Evolutionary conservation across 306 rosid species (phyloP), one percentile per base, ranked within the genome.

Genomic region (Dalbergia cultrata): DNA sequence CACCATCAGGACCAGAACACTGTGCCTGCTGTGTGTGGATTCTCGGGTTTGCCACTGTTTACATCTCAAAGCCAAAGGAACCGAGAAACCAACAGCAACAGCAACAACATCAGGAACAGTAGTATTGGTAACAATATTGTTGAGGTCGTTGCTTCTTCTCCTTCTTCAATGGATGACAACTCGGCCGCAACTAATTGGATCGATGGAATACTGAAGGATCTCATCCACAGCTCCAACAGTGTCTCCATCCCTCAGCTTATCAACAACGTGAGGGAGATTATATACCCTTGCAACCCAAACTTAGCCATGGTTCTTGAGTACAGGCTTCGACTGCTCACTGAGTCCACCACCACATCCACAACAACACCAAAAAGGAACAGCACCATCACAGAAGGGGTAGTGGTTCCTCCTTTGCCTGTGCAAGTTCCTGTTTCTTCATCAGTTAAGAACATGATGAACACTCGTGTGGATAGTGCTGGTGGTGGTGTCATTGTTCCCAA

Each of bases 191-290:
- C 94, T n/a, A 72, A 65, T 17, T 95, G 99, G 99, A 89, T 95
- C 79, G 99, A 95, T 72, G 92, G 94, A 6, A 89, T 91, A 77
- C 80, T 93, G 19, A 95, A 93, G 80, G 99, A 95, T 79, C 97
- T 95, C 9, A 89, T 95, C 77, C 89, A 93, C 82, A 91, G 87
- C 84, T 91, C 97, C 44, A 85, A 90, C 59, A 81, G 76, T 47
- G 93, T 93, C 54, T 95, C 99, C 14, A 91, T 95, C 52, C 97
- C 95, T 50, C 99, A 95, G 62, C 97, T 95, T 9, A 95, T 95
- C 70, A 93, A 87, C 70, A 95, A 93, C 90, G 99, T 95, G 8
- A 82, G 87, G 79, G 99, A 95, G 83, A 91, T 95, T 5, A 95
- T 95, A 47, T 92, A 83, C 73, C 99, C 99, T 85, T 95, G 98